A percentile compares a stretch with the other conserved stretches of the same genome.
These are phyloP conservation scores for Fusarium temperatum DNA, from an alignment of 2,329 filamentous ascomycete species.

Conservation along the genomic window DNA sequence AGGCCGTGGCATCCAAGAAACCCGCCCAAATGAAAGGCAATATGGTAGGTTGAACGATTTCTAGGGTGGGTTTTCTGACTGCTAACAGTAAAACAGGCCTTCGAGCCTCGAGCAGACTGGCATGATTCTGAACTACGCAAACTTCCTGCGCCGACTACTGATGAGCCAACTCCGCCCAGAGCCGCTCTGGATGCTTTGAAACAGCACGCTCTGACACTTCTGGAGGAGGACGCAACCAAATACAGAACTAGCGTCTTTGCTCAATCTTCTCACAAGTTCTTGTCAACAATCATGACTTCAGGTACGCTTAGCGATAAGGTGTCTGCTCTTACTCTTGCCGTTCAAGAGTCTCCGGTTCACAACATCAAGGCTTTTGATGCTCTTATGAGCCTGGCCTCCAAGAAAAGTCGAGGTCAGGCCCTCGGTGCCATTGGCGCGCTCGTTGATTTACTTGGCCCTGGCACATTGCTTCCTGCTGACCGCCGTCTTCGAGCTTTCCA, in stretches of 20 bases:
- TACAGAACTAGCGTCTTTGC: constrained; percentile 80
- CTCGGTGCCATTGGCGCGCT: constrained; percentile 91
- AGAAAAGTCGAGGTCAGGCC: constrained; percentile 92
- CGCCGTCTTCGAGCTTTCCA: constrained; percentile 83
- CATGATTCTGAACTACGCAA: constrained; percentile 56
- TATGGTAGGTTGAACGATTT: constrained; percentile 45
- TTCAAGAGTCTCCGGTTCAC: constrained; percentile 96
- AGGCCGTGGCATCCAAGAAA: constrained; percentile 44
- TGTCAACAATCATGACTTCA: constrained; percentile 95
- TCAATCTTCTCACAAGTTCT: constrained; percentile 92
- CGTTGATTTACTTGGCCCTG: constrained; percentile 93
- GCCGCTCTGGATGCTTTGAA: constrained; percentile 63
- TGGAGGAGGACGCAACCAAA: constrained; percentile 79
- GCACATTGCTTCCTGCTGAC: constrained; percentile 82
- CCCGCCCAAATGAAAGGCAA: constrained; percentile 42
- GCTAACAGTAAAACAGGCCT: constrained; percentile 57
- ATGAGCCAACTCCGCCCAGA: constrained; percentile 55
- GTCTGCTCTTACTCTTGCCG: constrained; percentile 89
- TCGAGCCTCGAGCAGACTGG: constrained; percentile 68
- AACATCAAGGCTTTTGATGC: constrained; percentile 90
- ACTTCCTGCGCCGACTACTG: constrained; percentile 56
- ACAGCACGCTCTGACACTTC: constrained; percentile 75
- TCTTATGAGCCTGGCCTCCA: constrained; percentile 83
- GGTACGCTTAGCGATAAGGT: constrained; percentile 97
- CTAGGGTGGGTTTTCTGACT: constrained; percentile 38